Evolutionary conservation across 345 rosid genomes (phyloP), one percentile per base, ranked within the genome.

Genomic region (Salix caprea): DNA sequence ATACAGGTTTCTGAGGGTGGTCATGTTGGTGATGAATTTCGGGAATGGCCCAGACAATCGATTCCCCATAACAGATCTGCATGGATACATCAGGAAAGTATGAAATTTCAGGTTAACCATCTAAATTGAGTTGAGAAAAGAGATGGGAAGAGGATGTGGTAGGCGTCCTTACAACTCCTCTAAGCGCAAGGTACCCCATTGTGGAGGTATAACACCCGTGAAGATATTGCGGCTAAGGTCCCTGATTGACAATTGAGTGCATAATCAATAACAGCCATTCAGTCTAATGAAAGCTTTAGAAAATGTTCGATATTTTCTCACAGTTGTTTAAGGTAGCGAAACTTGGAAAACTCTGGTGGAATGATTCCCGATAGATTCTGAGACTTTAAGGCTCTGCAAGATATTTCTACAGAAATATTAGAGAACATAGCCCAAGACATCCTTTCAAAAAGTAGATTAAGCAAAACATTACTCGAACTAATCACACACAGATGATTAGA

Each of bases 11-110:
- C 46, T 82, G 74, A 92, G 91, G 42, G 86, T 81, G 67, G 87
- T 85, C 75, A 94, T 85, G 71, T 81, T 83, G 69, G 94, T 89
- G 70, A 94, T 81, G 71, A 84, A 91, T 80, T 73, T 86, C 4
- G 98, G 98, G 73, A 94, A 94, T 56, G 96, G 86, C 70, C 97
- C 98, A 19, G 96, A 89, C 78, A 94, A 76, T 72, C 82, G 82
- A 76, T 92, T 94, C 81, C 98, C 98, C 98, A 94, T 94, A 42
- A 94, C 78, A 71, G 88, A 91, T 82, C 98, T 92, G 87, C 84
- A 76, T 39, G 48, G 40, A 7, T 30, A 28, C 74, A 39, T 30
- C 34, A 60, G 28, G 28, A 80, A 74, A 68, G 74, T 62, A 52
- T 37, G 6, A 30, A 46, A 14, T 64, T 30, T 13, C 16, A 30